Evolutionary conservation across 2,329 filamentous ascomycete species (phyloP).

Genomic region (Tricladium varicosporioides): DNA sequence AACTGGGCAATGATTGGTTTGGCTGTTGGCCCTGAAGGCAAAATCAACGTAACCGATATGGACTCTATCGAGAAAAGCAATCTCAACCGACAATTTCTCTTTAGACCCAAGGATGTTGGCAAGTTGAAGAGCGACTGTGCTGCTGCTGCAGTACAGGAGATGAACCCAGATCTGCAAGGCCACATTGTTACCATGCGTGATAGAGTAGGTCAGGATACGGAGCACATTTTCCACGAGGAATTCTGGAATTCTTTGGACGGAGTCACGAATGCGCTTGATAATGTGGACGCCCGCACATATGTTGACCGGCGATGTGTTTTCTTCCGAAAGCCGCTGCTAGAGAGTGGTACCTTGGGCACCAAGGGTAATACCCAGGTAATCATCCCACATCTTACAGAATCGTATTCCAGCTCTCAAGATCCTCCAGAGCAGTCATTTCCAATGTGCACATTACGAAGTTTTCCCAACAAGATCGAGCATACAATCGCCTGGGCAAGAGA

Average conservation of each 20-base stretch:
- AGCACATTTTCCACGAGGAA: slow-evolving; percentile 88
- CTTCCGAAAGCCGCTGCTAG: slow-evolving; percentile 94
- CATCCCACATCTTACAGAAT: slow-evolving; percentile 87
- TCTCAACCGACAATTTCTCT: slow-evolving; percentile 94
- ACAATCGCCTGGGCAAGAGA: slow-evolving; percentile 98
- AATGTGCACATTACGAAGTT: slow-evolving; percentile 96
- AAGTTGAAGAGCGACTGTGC: slow-evolving; percentile 96
- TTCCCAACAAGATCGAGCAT: slow-evolving; percentile 97
- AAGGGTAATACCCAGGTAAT: slow-evolving; percentile 99
- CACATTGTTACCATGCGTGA: slow-evolving; percentile 87
- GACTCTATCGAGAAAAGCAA: slow-evolving; percentile 99
- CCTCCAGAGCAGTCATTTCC: slow-evolving; percentile 98
- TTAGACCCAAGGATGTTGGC: slow-evolving; percentile 90
- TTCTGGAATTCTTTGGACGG: slow-evolving; percentile 89
- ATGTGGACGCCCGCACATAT: slow-evolving; percentile 94
- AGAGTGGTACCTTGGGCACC: slow-evolving; percentile 96
- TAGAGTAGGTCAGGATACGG: slow-evolving; percentile 86
- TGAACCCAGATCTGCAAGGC: slow-evolving; percentile 90
- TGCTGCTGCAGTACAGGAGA: slow-evolving; percentile 81
- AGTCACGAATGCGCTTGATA: slow-evolving; percentile 96
- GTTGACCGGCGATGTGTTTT: slow-evolving; percentile 96
- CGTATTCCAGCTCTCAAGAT: slow-evolving; percentile 95
- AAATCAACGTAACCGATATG: slow-evolving; percentile 94
- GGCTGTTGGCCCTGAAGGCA: slow-evolving; percentile 81
- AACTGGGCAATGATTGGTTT: slow-evolving; percentile 99